Base-by-base conservation (phyloP, 208 protist species). In the Trypanosoma scelopori region DNA sequence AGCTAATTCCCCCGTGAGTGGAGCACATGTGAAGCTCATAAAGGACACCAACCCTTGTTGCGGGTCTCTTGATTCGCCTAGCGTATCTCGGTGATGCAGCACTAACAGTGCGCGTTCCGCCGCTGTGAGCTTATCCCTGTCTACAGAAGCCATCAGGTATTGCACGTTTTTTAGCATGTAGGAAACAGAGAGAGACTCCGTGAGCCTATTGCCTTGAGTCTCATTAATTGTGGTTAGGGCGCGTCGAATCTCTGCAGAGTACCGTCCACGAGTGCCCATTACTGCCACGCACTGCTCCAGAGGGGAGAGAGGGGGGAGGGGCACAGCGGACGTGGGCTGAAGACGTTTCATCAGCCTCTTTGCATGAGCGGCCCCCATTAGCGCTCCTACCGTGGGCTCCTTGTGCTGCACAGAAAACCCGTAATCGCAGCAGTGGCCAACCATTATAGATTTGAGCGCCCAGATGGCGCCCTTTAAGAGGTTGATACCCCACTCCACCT, bases 271-370 rank as follows among this genome's bases (percentile, higher is more conserved):
- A 35, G 71, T 65, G 5, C 89, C 89, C 30, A 95, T 49, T 16
- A 95, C 84, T 3, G 82, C 85, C 18, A 95, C 0, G 57, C 74
- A 92, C 53, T 93, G 89, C 52, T 84, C 81, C 20, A 95, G 65
- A 16, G 83, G 74, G 0, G 77, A 69, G 25, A 87, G 66, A 22
- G 30, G 41, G 12, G 68, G 68, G 43, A 68, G 52, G 16, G 60
- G 51, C 18, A 41, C 41, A 4, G 5, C 23, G 0, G 60, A 50
- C 18, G 32, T 43, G 9, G 60, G 51, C 16, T 22, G 56, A 45
- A 74, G 55, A 32, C 51, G 49, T 2, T 32, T 22, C 3, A 6
- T 41, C n/a, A 74, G 0, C 22, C 42, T 20, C 13, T 57, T 70
- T 28, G 23, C 27, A 30, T 59, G 1, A 12, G 43, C 66, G 5